Base-by-base conservation (phyloP, 495 filamentous ascomycete species). In the Xylaria longipes region DNA sequence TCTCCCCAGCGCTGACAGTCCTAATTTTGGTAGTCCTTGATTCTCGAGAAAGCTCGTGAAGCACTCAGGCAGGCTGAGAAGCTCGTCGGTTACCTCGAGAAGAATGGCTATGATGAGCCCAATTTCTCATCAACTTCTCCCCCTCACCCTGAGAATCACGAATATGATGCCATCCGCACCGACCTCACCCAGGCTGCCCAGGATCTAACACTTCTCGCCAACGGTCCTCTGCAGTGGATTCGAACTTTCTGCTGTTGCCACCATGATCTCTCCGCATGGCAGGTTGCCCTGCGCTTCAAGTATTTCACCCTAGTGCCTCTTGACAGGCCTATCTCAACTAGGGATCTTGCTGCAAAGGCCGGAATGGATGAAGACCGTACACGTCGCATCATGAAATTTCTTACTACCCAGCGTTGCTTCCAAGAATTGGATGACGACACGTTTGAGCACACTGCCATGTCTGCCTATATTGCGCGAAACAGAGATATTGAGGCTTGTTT, bases 361-460 rank as follows among this genome's bases (percentile, higher is more conserved):
- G 66, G 69, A 0, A 43, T 78, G 46, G 76, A 80, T 35, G 35
- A 54, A n/a, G 76, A 76, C 60, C 66, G 76, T 0, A 54, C 62
- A 6, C 22, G 69, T 3, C 74, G 72, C 7, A 43, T 75, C 35
- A 48, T 79, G 22, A 71, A 76, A 9, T 46, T 75, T 11, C 45
- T 79, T 20, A 58, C 65, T 1, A 73, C 77, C 14, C 62, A 77
- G 27, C 67, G 72, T 14, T 65, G 74, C 3, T 79, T 79, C 63
- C 20, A 72, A 29, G 77, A 79, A 52, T 14, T 64, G 5, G 41
- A 45, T 41, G 62, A 48, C 2, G 71, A 63, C 14, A 27, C 11
- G 1, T 64, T 27, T 46, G 61, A 64, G 41, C 61, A 64, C n/a
- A 64, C 61, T 22, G 27, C 61, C 14, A 12, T 64, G 17, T 64